Evolutionary conservation across 1,284 basidiomycete genomes (phyloP), one percentile per base, ranked within the genome.

Genomic region (Microbotryomycetes sp.): DNA sequence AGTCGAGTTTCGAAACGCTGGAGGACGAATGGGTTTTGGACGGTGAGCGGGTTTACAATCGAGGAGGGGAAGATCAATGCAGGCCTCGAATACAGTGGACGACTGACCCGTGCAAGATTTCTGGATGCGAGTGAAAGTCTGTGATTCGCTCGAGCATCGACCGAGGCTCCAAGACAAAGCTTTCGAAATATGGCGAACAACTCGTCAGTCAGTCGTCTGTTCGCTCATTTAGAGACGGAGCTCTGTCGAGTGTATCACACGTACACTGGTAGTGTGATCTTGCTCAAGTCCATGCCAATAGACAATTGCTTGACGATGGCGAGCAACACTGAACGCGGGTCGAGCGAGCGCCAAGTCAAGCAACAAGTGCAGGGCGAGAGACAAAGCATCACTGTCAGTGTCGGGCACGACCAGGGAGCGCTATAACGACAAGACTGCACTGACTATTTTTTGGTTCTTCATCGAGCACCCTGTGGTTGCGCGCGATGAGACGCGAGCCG

Each of bases 121-220:
- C 93, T 28, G 96, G 92, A 79, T 97, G 94, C 64, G 91, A 90
- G 86, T 98, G 93, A 77, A 99, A 99, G 80, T 99, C 96, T 47
- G 92, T 96, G 74, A 97, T 93, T 70, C 92, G 85, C 79, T 97
- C 92, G 56, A 94, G 83, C 86, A 96, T 89, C 72, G 75, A 75
- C 71, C 92, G 81, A 6, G 92, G 92, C 77, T 97, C 92, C 60
- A 97, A 83, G 0, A 97, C 92, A 72, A 97, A 97, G 0, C 92
- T 96, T 50, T 88, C 89, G 52, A 31, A 56, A 42, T 29, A 42
- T 42, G 19, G 59, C 46, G 22, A 16, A n/a, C n/a, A n/a, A n/a
- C n/a, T n/a, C n/a, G n/a, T n/a, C n/a, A n/a, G n/a, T n/a, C n/a
- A n/a, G n/a, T n/a, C n/a, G n/a, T n/a, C n/a, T n/a, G n/a, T n/a